Conservation (phyloP, 768 basidiomycete species). For the Trametopsis cervina region DNA sequence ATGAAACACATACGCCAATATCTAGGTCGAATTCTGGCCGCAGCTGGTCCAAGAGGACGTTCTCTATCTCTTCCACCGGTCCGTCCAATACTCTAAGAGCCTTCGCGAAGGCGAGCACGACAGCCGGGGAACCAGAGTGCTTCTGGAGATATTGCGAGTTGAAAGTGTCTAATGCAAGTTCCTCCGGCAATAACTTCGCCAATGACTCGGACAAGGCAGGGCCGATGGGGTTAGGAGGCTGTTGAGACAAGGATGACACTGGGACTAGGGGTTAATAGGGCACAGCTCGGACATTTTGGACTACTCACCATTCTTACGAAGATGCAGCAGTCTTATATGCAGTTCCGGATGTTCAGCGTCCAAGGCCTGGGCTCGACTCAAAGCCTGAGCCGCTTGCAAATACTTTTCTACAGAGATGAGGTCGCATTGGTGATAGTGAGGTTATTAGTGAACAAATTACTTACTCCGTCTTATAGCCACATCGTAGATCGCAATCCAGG, state of each 20-base stretch:
- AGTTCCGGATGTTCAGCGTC: conserved; percentile 56
- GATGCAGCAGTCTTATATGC: conserved; percentile 63
- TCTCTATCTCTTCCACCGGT: conserved; percentile 54
- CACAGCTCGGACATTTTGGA: background rate
- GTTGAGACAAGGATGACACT: conserved; percentile 42
- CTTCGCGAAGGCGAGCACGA: conserved; percentile 59
- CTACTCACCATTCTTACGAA: conserved; percentile 46
- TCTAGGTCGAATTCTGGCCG: conserved; percentile 35
- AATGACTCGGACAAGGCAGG: conserved; percentile 43
- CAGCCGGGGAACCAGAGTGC: conserved; percentile 41
- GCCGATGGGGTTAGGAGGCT: conserved; percentile 39
- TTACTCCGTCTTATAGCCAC: conserved; percentile 76
- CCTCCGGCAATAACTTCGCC: conserved; percentile 46
- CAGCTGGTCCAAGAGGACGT: conserved; percentile 43
- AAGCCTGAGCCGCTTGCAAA: conserved; percentile 67
- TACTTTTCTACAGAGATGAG: conserved; percentile 52
- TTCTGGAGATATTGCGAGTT: conserved; percentile 73
- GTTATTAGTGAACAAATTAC: conserved; percentile 30
- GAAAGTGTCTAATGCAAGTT: conserved; percentile 53
- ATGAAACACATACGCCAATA: conserved; percentile 35
- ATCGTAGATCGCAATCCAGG: conserved; percentile 74
- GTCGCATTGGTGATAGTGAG: background rate
- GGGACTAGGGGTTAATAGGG: conserved; percentile 4
- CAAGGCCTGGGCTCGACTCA: conserved; percentile 48
- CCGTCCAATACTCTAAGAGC: conserved; percentile 41